These are phyloP conservation scores for Funneliformis caledonium DNA, from an alignment of 371 early-diverging fungal species.

Conservation along the genomic window DNA sequence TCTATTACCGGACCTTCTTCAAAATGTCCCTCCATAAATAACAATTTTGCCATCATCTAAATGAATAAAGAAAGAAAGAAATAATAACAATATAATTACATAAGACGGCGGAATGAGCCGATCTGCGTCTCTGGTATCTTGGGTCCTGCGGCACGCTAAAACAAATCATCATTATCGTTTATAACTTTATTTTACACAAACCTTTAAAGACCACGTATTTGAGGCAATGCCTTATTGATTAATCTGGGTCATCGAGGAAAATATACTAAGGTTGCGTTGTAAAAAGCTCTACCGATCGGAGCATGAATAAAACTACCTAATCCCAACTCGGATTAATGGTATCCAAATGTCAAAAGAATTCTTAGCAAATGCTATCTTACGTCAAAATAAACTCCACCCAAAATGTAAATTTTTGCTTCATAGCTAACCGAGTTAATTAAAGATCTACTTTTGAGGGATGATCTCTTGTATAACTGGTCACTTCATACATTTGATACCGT, in stretches of 20 bases:
- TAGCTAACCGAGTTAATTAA: not conserved
- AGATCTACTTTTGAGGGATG: not conserved
- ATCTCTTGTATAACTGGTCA: not conserved
- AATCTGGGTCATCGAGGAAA: not conserved
- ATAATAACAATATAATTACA: not conserved
- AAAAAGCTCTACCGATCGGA: not conserved
- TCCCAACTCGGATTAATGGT: not conserved
- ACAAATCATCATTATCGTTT: too few relatives aligned
- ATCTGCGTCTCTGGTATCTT: not conserved
- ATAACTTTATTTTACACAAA: not conserved
- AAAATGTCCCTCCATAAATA: not conserved
- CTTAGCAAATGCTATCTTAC: not conserved
- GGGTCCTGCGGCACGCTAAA: not conserved
- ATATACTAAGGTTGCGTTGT: not conserved
- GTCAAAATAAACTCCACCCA: not conserved
- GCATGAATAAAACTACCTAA: not conserved
- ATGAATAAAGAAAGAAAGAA: not conserved
- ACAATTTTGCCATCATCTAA: not conserved
- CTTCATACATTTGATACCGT: not conserved
- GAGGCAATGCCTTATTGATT: not conserved
- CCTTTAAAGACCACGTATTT: not conserved
- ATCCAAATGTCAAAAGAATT: not conserved
- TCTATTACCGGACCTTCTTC: not conserved
- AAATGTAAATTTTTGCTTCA: not conserved
- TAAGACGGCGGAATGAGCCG: not conserved